phyloP scores from a whole-genome alignment of 345 rosid genomes.

The Murraya paniculata region DNA sequence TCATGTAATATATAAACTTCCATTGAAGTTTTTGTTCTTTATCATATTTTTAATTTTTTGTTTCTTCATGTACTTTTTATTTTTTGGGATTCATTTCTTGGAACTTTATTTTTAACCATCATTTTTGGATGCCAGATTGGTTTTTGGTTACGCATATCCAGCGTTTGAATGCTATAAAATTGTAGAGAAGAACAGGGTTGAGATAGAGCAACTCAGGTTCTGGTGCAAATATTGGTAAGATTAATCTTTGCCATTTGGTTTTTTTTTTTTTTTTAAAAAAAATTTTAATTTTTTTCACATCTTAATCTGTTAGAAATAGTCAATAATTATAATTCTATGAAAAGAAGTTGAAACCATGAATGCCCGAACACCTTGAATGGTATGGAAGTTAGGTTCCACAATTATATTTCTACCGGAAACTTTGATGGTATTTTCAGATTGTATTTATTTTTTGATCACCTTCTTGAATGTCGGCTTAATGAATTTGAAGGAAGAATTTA shows the following conservation, averaged over 20 bases:
- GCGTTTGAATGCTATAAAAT: constrained; percentile 84
- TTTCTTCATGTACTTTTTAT: neutral
- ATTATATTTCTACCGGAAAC: neutral
- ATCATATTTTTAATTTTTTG: neutral
- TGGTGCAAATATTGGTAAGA: constrained; percentile 97
- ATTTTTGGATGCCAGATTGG: constrained; percentile 42
- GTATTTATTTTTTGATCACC: neutral
- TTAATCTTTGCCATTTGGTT: neutral
- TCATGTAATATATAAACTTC: constrained; percentile 40
- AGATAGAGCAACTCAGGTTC: constrained; percentile 74
- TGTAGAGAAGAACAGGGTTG: constrained; percentile 78
- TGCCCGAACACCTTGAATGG: neutral
- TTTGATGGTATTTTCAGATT: neutral
- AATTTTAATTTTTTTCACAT: too few species aligned
- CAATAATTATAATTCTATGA: neutral
- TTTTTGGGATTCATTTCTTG: neutral
- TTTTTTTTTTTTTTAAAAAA: neutral
- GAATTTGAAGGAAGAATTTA: neutral
- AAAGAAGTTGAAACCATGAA: neutral
- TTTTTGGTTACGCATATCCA: constrained; percentile 89
- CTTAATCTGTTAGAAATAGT: neutral
- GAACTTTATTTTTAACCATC: neutral
- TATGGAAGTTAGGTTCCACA: neutral
- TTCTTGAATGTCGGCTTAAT: neutral
- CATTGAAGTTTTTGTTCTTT: neutral